Evolutionary conservation across 1,139 yeast genomes (phyloP), one percentile per base, ranked within the genome.

Genomic region (Debaryomyces sp.): DNA sequence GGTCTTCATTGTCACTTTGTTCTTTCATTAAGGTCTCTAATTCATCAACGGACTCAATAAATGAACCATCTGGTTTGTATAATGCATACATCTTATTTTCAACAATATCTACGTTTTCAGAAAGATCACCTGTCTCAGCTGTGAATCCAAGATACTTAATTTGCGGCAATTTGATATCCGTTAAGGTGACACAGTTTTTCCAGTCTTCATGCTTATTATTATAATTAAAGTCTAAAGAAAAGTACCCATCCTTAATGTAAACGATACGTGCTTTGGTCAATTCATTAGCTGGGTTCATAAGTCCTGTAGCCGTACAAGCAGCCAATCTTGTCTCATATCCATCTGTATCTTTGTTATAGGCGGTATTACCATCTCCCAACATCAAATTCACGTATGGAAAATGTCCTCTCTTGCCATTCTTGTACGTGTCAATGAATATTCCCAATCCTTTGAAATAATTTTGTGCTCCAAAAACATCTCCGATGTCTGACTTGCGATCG

Each of bases 91-190:
- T 71, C 47, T 67, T 76, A 64, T 76, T 79, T 56, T 75, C 85
- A 62, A 77, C 62, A 13, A 87, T 56, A 61, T 87, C 92, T 23
- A 83, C 87, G 47, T 73, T 77, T 58, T 86, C 82, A 26, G 80
- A 70, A 45, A 89, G 75, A 52, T 88, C 90, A 21, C 97, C 97
- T 6, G 96, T 92, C 56, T 88, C 89, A 0, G 96, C 97, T 36
- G 89, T 76, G 49, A 91, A 75, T 1, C 97, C 96, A 41, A 83
- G 73, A 55, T 80, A 81, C 49, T 80, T 75, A 18, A 72, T 61
- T 12, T 57, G 58, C 1, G 88, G 89, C 41, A 85, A 73, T 12
- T 64, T 45, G 13, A 80, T 75, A 51, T 77, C 75, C 15, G 73
- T 71, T 35, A 84, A 65, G 12, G 87, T 78, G 50, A 87, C 89